Evolutionary conservation across 768 basidiomycete species (phyloP).

Genomic region (Rubroboletus satanas): DNA sequence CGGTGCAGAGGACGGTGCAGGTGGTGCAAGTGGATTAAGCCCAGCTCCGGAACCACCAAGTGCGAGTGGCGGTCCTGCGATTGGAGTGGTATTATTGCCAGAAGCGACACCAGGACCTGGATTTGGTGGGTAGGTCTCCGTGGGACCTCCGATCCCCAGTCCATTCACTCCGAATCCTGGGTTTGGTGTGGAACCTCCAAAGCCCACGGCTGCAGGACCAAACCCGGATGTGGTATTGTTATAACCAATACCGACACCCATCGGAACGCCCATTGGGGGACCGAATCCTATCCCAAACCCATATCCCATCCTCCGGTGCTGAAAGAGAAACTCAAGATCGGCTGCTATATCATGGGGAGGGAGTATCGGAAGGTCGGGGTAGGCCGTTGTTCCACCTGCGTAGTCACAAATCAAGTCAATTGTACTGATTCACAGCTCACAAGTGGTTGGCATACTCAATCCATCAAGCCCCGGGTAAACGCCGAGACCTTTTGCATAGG

Average conservation of each 20-base stretch:
- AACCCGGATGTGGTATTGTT: conserved; percentile 14
- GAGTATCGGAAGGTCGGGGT: conserved; percentile 38
- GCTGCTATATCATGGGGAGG: conserved; percentile 44
- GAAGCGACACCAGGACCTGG: conserved; percentile 12
- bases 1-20: conserved; percentile 2
- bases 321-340: conserved; percentile 55
- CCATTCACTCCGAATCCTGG: conserved; percentile 24
- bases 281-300: conserved; percentile 27
- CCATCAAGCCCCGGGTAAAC: conserved; percentile 20
- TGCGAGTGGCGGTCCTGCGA: conserved; percentile 6
- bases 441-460: conserved; percentile 8
- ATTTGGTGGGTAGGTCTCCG: conserved; percentile 16
- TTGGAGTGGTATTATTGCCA: conserved; percentile 4
- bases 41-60: conserved; percentile 9
- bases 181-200: conserved; percentile 13
- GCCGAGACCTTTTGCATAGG: conserved; percentile 15
- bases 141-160: conserved; percentile 13
- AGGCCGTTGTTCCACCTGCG: conserved; percentile 40
- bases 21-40: conserved; percentile 3
- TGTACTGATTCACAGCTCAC: conserved; percentile 4
- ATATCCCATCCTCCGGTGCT: conserved; percentile 33
- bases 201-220: conserved; percentile 14
- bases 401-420: conserved; percentile 20
- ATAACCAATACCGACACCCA: conserved; percentile 17
- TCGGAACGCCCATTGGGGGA: conserved; percentile 19